Percentiles rank a stretch among this genome's conserved stretches.
These are phyloP conservation scores for Cryphonectria naterciae DNA, from an alignment of 2,329 filamentous ascomycete genomes.

Conservation along the genomic window DNA sequence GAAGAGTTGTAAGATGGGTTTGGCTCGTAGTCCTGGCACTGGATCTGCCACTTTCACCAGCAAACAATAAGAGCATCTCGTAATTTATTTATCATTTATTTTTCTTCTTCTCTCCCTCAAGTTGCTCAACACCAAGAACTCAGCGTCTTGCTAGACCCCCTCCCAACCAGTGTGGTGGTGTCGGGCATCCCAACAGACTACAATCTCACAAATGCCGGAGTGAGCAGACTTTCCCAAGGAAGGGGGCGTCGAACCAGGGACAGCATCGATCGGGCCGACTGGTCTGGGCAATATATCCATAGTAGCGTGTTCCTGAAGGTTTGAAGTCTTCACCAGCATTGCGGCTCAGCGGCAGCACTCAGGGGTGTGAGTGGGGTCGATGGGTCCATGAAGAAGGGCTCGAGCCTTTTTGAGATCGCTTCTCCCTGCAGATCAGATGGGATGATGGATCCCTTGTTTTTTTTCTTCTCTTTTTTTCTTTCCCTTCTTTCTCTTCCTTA, in stretches of 20 bases:
- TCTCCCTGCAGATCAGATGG: constrained; percentile 18
- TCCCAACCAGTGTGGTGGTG: background rate
- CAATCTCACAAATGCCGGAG: background rate
- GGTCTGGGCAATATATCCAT: background rate
- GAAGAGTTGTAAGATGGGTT: constrained; percentile 53
- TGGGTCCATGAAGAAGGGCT: constrained; percentile 25
- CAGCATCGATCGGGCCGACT: background rate
- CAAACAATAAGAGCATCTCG: background rate
- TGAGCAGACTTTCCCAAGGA: background rate
- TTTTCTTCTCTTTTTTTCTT: background rate
- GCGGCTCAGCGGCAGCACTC: constrained; percentile 27
- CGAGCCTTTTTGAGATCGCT: constrained; percentile 21
- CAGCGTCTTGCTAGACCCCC: background rate
- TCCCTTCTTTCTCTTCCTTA: background rate
- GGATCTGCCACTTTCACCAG: background rate
- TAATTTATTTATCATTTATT: background rate
- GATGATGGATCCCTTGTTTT: background rate
- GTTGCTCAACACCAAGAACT: background rate
- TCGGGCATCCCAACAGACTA: background rate
- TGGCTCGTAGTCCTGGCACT: constrained; percentile 6
- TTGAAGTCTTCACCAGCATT: constrained; percentile 18
- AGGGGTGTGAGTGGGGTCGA: constrained; percentile 24
- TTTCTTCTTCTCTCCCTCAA: too few relatives aligned
- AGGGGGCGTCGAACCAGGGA: background rate
- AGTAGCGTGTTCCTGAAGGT: background rate